Conservation (phyloP, 371 early-diverging fungal genomes). For the Mortierella sp. region DNA sequence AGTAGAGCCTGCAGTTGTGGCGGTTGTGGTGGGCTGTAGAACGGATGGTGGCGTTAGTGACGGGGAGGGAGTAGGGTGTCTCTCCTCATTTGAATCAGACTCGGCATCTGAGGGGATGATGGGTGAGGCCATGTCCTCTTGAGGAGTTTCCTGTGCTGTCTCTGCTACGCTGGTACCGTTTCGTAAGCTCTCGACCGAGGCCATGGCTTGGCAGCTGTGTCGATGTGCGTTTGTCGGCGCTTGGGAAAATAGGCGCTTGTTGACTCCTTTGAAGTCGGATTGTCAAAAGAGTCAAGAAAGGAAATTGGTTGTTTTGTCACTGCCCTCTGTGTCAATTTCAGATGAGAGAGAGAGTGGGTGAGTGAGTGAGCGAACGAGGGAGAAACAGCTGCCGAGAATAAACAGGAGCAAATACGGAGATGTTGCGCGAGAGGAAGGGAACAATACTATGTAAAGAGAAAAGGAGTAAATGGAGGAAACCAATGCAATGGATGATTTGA, state of each 20-base stretch:
- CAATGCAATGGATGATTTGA: too few species aligned
- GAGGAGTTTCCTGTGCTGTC: conserved; percentile 2
- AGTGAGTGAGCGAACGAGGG: neutral
- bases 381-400: too few species aligned
- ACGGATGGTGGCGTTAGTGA: conserved; percentile 21
- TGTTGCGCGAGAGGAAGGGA: too few species aligned
- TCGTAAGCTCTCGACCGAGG: conserved; percentile 19
- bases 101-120: conserved; percentile 42
- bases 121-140: conserved; percentile 38
- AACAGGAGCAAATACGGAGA: neutral
- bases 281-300: conserved; percentile 6
- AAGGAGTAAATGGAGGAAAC: too few species aligned
- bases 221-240: neutral
- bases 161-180: conserved; percentile 11
- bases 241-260: neutral
- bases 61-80: conserved; percentile 33
- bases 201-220: conserved; percentile 19
- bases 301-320: neutral
- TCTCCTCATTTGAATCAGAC: conserved; percentile 38
- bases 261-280: conserved; percentile 7
- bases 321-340: neutral
- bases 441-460: too few species aligned
- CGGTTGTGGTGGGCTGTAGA: neutral
- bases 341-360: neutral
- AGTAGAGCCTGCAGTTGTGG: neutral